Conservation (phyloP, 179 eudicot species). For the Nepenthes alata region DNA sequence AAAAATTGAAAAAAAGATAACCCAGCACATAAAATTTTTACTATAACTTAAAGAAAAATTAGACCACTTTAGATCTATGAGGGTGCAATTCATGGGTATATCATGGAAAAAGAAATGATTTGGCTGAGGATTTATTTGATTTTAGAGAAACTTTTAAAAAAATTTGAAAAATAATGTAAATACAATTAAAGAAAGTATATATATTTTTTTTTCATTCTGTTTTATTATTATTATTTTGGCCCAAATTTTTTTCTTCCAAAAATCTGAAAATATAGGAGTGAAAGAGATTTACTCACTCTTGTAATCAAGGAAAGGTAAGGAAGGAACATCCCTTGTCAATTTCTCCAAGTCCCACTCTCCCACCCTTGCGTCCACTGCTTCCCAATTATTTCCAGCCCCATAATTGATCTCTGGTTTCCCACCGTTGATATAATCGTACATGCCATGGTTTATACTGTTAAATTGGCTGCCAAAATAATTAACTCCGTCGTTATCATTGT, state of each 20-base stretch:
- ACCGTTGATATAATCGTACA: slow-evolving; percentile 15
- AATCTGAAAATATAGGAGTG: background rate
- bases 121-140: background rate
- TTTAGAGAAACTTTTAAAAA: background rate
- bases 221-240: too few relatives aligned
- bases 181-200: too few relatives aligned
- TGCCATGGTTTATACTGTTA: slow-evolving; percentile 1
- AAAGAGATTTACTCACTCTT: slow-evolving; percentile 24
- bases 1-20: too few relatives aligned
- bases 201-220: too few relatives aligned
- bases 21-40: too few relatives aligned
- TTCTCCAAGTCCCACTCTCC: slow-evolving; percentile 85
- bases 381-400: slow-evolving; percentile 31
- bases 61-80: too few relatives aligned
- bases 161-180: background rate
- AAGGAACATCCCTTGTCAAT: slow-evolving; percentile 51
- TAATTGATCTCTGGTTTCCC: slow-evolving; percentile 20
- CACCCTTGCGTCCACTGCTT: slow-evolving; percentile 43
- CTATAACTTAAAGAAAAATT: too few relatives aligned
- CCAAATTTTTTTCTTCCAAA: too few relatives aligned
- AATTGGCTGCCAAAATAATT: background rate
- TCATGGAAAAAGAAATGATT: background rate
- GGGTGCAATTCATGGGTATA: background rate
- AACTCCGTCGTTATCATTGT: slow-evolving; percentile 19
- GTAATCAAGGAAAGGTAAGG: slow-evolving; percentile 56